A percentile compares a stretch with the other conserved stretches of the same genome.
phyloP scores from a whole-genome alignment of 768 basidiomycete species.

The Amanita subjunquillea region DNA sequence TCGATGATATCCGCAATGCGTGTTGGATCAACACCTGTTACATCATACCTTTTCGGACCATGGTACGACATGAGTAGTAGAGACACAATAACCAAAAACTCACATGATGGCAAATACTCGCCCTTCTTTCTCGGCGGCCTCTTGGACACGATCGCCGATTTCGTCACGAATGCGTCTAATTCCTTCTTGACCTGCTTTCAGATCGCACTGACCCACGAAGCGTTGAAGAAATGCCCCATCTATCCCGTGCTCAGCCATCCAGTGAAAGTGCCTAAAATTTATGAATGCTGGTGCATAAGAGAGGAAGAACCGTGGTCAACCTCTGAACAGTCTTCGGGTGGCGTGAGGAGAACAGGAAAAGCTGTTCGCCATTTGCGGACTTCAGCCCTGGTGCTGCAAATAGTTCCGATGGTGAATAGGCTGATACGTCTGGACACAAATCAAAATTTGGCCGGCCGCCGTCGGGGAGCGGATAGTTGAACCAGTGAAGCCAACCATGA shows the following conservation, averaged over 20 bases:
- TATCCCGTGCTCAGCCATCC: conserved; percentile 78
- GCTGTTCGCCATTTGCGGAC: conserved; percentile 43
- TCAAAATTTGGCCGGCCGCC: conserved; percentile 70
- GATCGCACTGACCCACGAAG: conserved; percentile 60
- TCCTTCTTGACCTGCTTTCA: conserved; percentile 41
- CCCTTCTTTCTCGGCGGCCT: conserved; percentile 73
- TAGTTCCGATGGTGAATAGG: conserved; percentile 61
- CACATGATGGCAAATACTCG: conserved; percentile 82
- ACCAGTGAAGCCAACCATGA: conserved; percentile 86
- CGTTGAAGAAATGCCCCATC: conserved; percentile 80
- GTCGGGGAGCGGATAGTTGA: conserved; percentile 51
- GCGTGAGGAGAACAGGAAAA: conserved; percentile 69
- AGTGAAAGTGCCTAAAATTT: conserved; percentile 51
- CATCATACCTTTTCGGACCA: conserved; percentile 56
- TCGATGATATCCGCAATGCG: conserved; percentile 58
- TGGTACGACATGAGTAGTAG: not conserved
- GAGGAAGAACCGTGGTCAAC: conserved; percentile 13
- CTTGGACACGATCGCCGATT: conserved; percentile 58
- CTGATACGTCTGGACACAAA: conserved; percentile 71
- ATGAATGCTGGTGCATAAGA: not conserved
- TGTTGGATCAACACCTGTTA: conserved; percentile 65
- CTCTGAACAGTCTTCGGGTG: conserved; percentile 63
- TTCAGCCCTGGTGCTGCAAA: conserved; percentile 60
- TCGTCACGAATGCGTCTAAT: conserved; percentile 62
- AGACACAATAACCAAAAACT: conserved; percentile 13